Percentiles rank a stretch among this genome's conserved stretches.
phyloP scores from a whole-genome alignment of 169 alveolate genomes.

The Plasmodium gaboni region DNA sequence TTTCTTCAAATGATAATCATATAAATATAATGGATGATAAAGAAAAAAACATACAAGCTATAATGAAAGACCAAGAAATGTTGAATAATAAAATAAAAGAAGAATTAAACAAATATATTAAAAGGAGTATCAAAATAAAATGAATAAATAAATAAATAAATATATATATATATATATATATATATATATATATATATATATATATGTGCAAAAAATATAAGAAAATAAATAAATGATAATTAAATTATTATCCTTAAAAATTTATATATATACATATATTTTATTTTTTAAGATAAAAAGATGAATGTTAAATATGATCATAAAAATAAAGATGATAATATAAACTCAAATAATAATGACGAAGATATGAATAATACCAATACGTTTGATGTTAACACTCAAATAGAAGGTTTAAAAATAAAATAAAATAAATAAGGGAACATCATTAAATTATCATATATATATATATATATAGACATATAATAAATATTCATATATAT shows the following conservation, averaged over 20 bases:
- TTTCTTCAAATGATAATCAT: constrained; percentile 1
- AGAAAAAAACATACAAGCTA: constrained; percentile 15
- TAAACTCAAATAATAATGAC: not conserved
- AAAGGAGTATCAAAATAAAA: constrained; percentile 11
- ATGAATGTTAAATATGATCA: constrained; percentile 52
- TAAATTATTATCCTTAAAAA: not conserved
- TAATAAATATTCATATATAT: no score
- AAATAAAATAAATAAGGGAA: no score
- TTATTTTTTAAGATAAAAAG: constrained; percentile 4
- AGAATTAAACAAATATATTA: constrained; percentile 32
- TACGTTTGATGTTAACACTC: constrained; percentile 41
- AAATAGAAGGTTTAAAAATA: constrained; percentile 20
- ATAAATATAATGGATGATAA: constrained; percentile 27
- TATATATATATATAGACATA: no score
- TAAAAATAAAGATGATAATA: not conserved
- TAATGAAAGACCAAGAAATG: constrained; percentile 24
- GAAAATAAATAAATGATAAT: not conserved
- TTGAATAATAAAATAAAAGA: constrained; percentile 17
- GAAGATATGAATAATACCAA: not conserved
- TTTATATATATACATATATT: constrained; percentile 6
- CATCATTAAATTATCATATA: no score
- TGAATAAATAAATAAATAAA: not conserved
- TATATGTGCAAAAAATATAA: no score
- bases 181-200: no score
- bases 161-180: no score